Evolutionary conservation across 2,329 filamentous ascomycete species (phyloP).

Genomic region (Arthrobotrys entomopaga): DNA sequence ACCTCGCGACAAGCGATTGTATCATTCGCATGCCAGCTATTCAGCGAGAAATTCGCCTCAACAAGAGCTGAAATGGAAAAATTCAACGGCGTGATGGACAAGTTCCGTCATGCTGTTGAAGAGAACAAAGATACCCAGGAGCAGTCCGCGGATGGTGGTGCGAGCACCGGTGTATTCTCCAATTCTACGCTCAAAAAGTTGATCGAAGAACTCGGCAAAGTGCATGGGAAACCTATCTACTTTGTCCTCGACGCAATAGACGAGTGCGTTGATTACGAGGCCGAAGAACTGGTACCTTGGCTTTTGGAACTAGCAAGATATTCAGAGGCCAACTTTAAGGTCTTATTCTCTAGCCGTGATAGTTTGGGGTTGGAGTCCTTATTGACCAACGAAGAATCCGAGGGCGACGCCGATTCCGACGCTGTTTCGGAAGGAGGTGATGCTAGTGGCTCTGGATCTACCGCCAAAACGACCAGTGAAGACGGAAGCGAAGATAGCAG

Average conservation of each 20-base stretch:
- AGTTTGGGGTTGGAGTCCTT: constrained; percentile 31
- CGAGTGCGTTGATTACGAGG: constrained; percentile 46
- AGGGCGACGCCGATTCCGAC: constrained; percentile 1
- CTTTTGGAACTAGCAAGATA: constrained; percentile 35
- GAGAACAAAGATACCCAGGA: background rate
- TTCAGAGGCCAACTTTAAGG: constrained; percentile 34
- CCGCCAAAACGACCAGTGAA: background rate
- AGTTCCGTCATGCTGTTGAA: constrained; percentile 18
- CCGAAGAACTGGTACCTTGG: constrained; percentile 41
- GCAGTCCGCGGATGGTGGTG: constrained; percentile 10
- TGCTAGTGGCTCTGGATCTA: background rate
- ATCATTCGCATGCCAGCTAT: constrained; percentile 36
- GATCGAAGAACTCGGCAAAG: constrained; percentile 30
- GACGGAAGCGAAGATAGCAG: constrained; percentile 2
- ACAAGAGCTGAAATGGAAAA: constrained; percentile 44
- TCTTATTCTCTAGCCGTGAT: constrained; percentile 48
- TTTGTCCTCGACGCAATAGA: constrained; percentile 44
- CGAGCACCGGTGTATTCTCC: constrained; percentile 19
- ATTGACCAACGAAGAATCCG: constrained; percentile 5
- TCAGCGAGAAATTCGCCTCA: constrained; percentile 42
- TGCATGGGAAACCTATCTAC: constrained; percentile 42
- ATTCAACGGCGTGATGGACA: constrained; percentile 32
- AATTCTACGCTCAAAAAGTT: constrained; percentile 32
- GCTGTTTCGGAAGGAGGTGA: constrained; percentile 26
- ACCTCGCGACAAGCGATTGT: constrained; percentile 21